phyloP scores from a whole-genome alignment of 768 basidiomycete genomes.

The Amanita molliuscula region DNA sequence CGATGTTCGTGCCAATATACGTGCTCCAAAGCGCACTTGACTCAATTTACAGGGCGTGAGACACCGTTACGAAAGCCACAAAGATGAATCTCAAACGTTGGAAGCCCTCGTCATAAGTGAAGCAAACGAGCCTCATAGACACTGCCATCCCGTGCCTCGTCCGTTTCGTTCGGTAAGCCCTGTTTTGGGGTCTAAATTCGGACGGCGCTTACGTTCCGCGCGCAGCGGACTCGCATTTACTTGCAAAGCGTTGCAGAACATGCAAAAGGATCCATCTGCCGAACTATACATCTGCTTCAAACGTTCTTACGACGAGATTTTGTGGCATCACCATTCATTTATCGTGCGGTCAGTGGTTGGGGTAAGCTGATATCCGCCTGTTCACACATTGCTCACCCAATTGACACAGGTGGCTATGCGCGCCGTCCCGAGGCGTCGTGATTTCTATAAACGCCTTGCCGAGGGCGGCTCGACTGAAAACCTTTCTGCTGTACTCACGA shows the following conservation, averaged over 20 bases:
- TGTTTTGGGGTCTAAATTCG: conserved; percentile 16
- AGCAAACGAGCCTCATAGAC: conserved; percentile 26
- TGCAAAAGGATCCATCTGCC: conserved; percentile 40
- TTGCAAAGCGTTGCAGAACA: conserved; percentile 54
- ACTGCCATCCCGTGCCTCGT: conserved; percentile 58
- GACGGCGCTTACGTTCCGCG: not conserved
- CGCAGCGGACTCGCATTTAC: conserved; percentile 58
- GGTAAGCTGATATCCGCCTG: conserved; percentile 23
- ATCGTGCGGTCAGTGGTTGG: conserved; percentile 56
- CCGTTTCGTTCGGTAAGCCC: conserved; percentile 51
- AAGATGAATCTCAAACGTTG: conserved; percentile 38
- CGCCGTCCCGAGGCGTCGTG: conserved; percentile 47
- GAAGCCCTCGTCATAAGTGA: conserved; percentile 52
- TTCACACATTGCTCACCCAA: not conserved
- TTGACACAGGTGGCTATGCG: conserved; percentile 41
- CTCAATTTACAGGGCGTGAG: conserved; percentile 49
- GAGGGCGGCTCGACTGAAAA: conserved; percentile 46
- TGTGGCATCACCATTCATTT: conserved; percentile 58
- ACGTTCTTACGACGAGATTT: conserved; percentile 60
- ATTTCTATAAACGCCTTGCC: conserved; percentile 55
- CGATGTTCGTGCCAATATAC: not conserved
- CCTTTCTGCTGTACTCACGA: conserved; percentile 40
- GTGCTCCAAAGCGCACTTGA: not conserved
- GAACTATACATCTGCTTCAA: conserved; percentile 64
- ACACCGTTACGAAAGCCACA: conserved; percentile 31